These are phyloP conservation scores for Suillus hirtellus DNA, from an alignment of 768 basidiomycete species.

Conservation along the genomic window DNA sequence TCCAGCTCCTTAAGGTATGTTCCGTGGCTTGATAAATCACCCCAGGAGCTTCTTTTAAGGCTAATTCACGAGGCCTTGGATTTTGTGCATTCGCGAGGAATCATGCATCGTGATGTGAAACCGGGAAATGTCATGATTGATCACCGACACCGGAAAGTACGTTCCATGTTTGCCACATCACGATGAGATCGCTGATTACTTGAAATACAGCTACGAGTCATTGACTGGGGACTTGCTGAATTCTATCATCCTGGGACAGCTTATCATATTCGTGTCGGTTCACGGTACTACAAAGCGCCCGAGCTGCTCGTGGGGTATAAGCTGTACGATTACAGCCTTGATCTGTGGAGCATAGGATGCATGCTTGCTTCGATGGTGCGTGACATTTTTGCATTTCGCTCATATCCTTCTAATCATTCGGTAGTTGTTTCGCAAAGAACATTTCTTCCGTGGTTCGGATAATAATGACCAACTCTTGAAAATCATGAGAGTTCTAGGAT, in stretches of 20 bases:
- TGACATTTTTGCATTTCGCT: conserved; percentile 1
- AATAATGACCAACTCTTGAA: conserved; percentile 74
- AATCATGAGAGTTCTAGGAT: conserved; percentile 68
- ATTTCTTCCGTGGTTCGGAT: conserved; percentile 74
- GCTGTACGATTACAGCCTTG: conserved; percentile 69
- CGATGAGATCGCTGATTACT: conserved; percentile 1
- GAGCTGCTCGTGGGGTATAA: conserved; percentile 73
- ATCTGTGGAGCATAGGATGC: conserved; percentile 75
- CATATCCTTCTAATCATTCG: background rate
- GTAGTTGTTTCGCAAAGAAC: conserved; percentile 72
- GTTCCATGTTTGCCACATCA: conserved; percentile 14
- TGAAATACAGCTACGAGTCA: conserved; percentile 48
- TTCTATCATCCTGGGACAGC: conserved; percentile 72
- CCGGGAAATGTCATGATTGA: conserved; percentile 78
- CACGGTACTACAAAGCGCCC: conserved; percentile 73
- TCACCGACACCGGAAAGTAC: conserved; percentile 57
- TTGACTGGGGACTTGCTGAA: conserved; percentile 79
- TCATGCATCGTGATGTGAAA: conserved; percentile 72
- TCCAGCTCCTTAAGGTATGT: conserved; percentile 58
- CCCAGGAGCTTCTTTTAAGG: conserved; percentile 8
- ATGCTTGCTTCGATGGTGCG: conserved; percentile 75
- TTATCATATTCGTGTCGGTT: conserved; percentile 73
- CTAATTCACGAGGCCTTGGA: conserved; percentile 49
- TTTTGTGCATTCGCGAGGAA: conserved; percentile 69
- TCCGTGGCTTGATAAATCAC: conserved; percentile 2